A percentile compares a stretch with the other conserved stretches of the same genome.
phyloP scores from a whole-genome alignment of 441 rosid species.

The Pelargonium australe region DNA sequence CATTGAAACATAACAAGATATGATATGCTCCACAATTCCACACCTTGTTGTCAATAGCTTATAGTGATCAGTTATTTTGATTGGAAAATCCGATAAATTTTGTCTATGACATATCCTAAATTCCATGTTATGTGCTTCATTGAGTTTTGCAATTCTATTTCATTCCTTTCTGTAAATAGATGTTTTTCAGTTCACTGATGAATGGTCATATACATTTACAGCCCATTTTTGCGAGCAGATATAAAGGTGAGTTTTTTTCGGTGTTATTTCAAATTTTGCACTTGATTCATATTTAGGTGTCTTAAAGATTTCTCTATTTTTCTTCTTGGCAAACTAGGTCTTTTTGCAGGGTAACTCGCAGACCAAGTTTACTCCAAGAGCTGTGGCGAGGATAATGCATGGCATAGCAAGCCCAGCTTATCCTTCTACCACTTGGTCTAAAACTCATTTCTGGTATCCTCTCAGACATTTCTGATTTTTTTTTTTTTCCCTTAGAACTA shows the following conservation, averaged over 20 bases:
- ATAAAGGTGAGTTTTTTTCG: constrained; percentile 58
- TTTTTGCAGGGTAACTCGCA: constrained; percentile 75
- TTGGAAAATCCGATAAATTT: background rate
- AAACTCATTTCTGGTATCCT: constrained; percentile 87
- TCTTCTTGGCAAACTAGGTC: constrained; percentile 42
- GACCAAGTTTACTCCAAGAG: constrained; percentile 82
- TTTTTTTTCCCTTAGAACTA: too few relatives aligned
- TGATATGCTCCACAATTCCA: background rate
- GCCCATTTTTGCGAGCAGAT: constrained; percentile 87
- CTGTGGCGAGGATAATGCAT: constrained; percentile 86
- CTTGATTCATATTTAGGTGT: constrained; percentile 8
- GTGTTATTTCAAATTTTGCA: constrained; percentile 10
- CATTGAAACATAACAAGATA: too few relatives aligned
- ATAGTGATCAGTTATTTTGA: background rate
- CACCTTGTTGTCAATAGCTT: background rate
- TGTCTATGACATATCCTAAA: background rate
- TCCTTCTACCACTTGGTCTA: constrained; percentile 67
- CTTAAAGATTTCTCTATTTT: constrained; percentile 15
- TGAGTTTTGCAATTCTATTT: constrained; percentile 3
- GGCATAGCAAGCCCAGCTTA: constrained; percentile 91
- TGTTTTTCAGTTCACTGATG: constrained; percentile 26
- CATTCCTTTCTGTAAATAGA: background rate
- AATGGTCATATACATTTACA: constrained; percentile 39
- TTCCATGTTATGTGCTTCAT: background rate
- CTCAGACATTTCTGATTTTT: background rate